Evolutionary conservation across 208 protist species (phyloP).

Genomic region (Endotrypanum monterogeii): DNA sequence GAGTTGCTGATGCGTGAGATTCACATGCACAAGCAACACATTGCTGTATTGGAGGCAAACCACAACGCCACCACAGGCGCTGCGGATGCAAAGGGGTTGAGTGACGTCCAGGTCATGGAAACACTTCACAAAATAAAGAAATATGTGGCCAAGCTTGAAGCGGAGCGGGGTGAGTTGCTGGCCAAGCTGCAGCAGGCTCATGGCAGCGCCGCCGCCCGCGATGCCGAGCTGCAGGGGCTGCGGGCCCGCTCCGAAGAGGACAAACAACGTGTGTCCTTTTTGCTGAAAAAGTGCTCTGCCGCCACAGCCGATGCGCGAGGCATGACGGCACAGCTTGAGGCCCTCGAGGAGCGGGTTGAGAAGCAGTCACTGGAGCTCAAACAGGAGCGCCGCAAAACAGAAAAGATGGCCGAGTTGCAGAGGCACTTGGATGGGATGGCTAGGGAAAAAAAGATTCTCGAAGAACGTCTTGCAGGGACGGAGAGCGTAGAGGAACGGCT

Average conservation of each 20-base stretch:
- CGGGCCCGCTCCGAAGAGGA: slow-evolving; percentile 59
- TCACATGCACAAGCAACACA: slow-evolving; percentile 36
- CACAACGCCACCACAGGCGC: slow-evolving; percentile 4
- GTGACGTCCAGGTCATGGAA: slow-evolving; percentile 55
- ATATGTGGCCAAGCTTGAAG: slow-evolving; percentile 58
- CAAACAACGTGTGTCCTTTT: slow-evolving; percentile 79
- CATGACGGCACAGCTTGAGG: slow-evolving; percentile 39
- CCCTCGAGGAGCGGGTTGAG: slow-evolving; percentile 49
- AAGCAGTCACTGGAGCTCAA: slow-evolving; percentile 51
- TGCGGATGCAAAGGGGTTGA: slow-evolving; percentile 21
- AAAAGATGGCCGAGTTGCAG: slow-evolving; percentile 47
- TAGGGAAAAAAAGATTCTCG: slow-evolving; percentile 56
- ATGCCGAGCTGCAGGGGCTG: slow-evolving; percentile 46
- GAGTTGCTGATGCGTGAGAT: slow-evolving; percentile 47
- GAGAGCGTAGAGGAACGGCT: slow-evolving; percentile 72
- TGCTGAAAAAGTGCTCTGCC: slow-evolving; percentile 74
- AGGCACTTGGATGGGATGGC: slow-evolving; percentile 44
- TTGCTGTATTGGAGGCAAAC: slow-evolving; percentile 36
- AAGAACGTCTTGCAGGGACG: slow-evolving; percentile 57
- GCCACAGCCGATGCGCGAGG: slow-evolving; percentile 53
- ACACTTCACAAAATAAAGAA: slow-evolving; percentile 61
- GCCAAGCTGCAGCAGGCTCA: slow-evolving; percentile 56
- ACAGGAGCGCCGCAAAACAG: slow-evolving; percentile 49
- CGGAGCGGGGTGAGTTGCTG: slow-evolving; percentile 56
- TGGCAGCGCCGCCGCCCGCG: slow-evolving; percentile 34